Evolutionary conservation across 73 alveolate species (phyloP).

Genomic region (Stentor coeruleus): DNA sequence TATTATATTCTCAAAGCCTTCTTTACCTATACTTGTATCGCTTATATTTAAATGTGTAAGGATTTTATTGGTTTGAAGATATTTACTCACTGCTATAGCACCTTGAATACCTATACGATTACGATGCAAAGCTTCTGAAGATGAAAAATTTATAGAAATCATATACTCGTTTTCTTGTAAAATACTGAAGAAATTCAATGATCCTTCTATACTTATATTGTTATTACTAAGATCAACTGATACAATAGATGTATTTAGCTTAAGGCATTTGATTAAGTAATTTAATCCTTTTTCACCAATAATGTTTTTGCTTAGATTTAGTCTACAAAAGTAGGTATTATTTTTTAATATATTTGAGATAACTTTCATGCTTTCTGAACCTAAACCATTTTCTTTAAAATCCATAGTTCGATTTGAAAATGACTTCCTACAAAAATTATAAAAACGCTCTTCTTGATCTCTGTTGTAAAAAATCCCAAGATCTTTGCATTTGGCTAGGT

Average conservation of each 20-base stretch:
- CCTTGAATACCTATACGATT: conserved; percentile 40
- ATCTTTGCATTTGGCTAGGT: conserved; percentile 18
- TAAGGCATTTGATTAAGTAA: conserved; percentile 20
- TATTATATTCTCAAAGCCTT: conserved; percentile 34
- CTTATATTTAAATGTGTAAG: conserved; percentile 26
- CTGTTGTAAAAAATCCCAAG: not conserved
- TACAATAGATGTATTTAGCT: conserved; percentile 19
- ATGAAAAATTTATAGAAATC: conserved; percentile 26
- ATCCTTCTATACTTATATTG: conserved; percentile 41
- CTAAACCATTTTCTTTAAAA: not conserved
- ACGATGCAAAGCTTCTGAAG: conserved; percentile 39
- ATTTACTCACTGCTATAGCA: conserved; percentile 26
- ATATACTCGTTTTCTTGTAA: conserved; percentile 22
- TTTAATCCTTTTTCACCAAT: conserved; percentile 38
- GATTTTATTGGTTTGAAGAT: conserved; percentile 29
- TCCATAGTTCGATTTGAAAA: conserved; percentile 16
- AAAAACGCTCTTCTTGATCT: conserved; percentile 21
- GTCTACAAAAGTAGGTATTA: not conserved
- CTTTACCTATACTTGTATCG: conserved; percentile 24
- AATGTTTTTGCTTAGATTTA: conserved; percentile 31
- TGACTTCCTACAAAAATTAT: not conserved
- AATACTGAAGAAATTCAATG: conserved; percentile 24
- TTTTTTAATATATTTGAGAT: not conserved
- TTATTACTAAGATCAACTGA: conserved; percentile 38
- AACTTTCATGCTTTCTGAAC: not conserved